Conservation (phyloP, 1,284 basidiomycete species). For the Prillingera fragicola region DNA sequence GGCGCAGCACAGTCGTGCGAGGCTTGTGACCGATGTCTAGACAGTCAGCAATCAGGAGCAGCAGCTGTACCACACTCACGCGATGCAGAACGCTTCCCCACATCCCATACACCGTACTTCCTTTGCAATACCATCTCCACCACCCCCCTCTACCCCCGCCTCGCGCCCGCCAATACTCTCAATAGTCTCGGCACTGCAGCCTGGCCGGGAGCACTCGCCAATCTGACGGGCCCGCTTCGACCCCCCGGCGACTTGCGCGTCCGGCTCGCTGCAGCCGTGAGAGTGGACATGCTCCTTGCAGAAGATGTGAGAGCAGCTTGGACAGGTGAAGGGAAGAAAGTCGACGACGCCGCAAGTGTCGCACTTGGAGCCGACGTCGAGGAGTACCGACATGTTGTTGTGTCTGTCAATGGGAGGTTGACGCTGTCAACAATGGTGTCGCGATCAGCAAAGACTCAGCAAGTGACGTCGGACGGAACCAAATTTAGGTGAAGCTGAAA, state of each 20-base stretch:
- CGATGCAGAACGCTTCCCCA: constrained; percentile 30
- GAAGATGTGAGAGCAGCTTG: constrained; percentile 25
- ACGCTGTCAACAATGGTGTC: not conserved
- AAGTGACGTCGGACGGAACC: not conserved
- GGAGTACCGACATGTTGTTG: constrained; percentile 27
- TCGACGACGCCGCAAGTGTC: constrained; percentile 31
- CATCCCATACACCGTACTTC: constrained; percentile 34
- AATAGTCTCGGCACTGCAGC: constrained; percentile 33
- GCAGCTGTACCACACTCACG: constrained; percentile 20
- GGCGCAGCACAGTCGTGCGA: constrained; percentile 34
- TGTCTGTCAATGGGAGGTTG: too few species aligned
- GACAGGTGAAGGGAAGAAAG: constrained; percentile 40
- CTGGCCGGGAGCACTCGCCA: constrained; percentile 23
- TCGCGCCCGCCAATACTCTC: constrained; percentile 31
- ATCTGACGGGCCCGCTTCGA: too few species aligned
- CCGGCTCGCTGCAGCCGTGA: constrained; percentile 18
- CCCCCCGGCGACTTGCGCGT: constrained; percentile 14
- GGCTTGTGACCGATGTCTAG: constrained; percentile 29
- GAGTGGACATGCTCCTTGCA: constrained; percentile 32
- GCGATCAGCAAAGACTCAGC: not conserved
- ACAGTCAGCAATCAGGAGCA: not conserved
- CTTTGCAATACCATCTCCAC: constrained; percentile 20
- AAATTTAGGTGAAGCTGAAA: not conserved
- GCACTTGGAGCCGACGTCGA: constrained; percentile 34
- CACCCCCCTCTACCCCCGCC: constrained; percentile 6